Percentiles rank a stretch among this genome's conserved stretches.
Evolutionary conservation across 768 basidiomycete genomes (phyloP).

Genomic region (Auricularia cornea): DNA sequence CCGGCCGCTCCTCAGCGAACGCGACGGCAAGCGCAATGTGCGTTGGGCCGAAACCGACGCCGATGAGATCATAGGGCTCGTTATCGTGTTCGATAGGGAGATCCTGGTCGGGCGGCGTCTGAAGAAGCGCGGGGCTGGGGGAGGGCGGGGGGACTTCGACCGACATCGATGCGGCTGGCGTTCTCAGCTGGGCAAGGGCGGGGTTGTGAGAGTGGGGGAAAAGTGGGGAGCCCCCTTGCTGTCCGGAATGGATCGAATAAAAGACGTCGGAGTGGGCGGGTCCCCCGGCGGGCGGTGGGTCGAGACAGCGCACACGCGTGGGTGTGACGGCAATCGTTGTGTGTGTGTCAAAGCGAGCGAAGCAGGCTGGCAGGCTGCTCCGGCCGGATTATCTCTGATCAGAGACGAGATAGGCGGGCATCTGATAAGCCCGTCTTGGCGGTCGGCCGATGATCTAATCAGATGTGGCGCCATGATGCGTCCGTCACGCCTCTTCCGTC

Average conservation of each 20-base stretch:
- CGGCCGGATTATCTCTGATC: not conserved
- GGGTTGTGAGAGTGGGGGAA: not conserved
- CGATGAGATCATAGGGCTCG: conserved; percentile 35
- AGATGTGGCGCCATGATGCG: not conserved
- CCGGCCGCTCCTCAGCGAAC: conserved; percentile 41
- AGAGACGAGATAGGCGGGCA: not conserved
- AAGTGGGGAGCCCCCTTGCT: not conserved
- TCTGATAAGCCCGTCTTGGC: not conserved
- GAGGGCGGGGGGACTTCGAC: not conserved
- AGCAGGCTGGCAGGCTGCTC: not conserved
- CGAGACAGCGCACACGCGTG: not conserved
- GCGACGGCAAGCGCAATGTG: conserved; percentile 42
- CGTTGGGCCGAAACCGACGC: conserved; percentile 46
- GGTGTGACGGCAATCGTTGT: not conserved
- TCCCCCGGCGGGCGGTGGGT: not conserved
- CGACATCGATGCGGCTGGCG: not conserved
- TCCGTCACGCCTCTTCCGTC: not conserved
- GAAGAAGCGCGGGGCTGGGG: not conserved
- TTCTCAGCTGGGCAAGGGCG: not conserved
- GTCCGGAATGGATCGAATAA: not conserved
- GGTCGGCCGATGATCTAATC: not conserved
- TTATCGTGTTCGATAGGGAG: not conserved
- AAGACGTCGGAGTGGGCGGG: not conserved
- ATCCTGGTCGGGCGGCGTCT: not conserved
- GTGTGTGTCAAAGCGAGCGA: too few species aligned